Percentiles rank a stretch among this genome's conserved stretches.
Evolutionary conservation across 805 yeast species (phyloP).

Genomic region (Cyberlindnera mississippiensis): DNA sequence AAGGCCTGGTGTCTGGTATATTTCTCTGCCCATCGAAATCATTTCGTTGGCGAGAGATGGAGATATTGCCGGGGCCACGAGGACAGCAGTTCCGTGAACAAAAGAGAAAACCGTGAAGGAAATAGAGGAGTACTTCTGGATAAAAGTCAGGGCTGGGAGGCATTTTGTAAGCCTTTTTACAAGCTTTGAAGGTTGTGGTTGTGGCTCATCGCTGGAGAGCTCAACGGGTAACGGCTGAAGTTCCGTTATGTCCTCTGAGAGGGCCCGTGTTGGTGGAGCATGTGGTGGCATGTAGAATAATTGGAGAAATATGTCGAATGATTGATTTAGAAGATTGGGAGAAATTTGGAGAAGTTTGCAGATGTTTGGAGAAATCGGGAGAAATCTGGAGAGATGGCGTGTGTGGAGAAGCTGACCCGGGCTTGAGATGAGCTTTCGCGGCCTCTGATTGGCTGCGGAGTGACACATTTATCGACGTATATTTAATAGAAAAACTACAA

Average conservation of each 20-base stretch:
- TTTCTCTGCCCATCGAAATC: slow-evolving; percentile 54
- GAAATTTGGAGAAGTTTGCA: no score
- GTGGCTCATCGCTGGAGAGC: slow-evolving; percentile 1
- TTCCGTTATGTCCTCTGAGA: neutral
- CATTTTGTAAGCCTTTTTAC: neutral
- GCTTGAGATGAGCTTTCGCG: no score
- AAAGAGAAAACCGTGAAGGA: slow-evolving; percentile 53
- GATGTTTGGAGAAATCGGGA: no score
- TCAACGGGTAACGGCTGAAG: slow-evolving; percentile 2
- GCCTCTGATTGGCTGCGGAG: slow-evolving; percentile 3
- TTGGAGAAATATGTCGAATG: no score
- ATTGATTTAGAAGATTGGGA: no score
- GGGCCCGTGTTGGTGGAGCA: neutral
- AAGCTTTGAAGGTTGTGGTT: neutral
- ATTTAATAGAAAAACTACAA: slow-evolving; percentile 37
- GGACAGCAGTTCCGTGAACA: slow-evolving; percentile 53
- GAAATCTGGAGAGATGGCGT: no score
- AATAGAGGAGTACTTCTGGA: slow-evolving; percentile 60
- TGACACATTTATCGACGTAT: neutral
- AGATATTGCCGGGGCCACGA: slow-evolving; percentile 49
- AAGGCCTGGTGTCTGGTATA: slow-evolving; percentile 52
- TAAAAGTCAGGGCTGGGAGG: slow-evolving; percentile 19
- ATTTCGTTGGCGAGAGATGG: slow-evolving; percentile 45
- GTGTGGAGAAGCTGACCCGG: no score
- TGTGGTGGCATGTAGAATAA: no score